Evolutionary conservation across 306 rosid genomes (phyloP).

Genomic region (Dalbergia cochinchinensis): DNA sequence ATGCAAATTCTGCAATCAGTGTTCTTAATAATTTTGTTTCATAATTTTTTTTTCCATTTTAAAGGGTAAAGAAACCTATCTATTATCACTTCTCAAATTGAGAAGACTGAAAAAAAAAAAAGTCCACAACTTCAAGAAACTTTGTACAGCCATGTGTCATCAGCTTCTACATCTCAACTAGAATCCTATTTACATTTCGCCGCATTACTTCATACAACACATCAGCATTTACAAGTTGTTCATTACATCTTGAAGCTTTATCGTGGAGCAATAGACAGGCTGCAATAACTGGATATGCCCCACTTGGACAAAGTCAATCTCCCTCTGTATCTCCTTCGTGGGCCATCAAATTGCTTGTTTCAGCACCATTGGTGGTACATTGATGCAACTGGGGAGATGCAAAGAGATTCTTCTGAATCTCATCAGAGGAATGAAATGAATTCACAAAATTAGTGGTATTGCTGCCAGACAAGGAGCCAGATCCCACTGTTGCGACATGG

Average conservation of each 20-base stretch:
- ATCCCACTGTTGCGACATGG: conserved; percentile 42
- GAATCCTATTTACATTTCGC: conserved; percentile 19
- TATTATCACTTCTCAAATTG: not conserved
- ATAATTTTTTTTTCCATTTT: too few relatives aligned
- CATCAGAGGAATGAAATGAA: conserved; percentile 45
- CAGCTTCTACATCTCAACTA: not conserved
- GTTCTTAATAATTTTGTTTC: too few relatives aligned
- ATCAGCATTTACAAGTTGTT: conserved; percentile 27
- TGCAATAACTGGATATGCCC: not conserved
- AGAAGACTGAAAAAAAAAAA: not conserved
- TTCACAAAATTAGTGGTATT: conserved; percentile 42
- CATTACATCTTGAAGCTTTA: conserved; percentile 10
- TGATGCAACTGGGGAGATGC: conserved; percentile 70
- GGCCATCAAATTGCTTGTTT: conserved; percentile 51
- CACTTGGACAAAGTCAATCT: conserved; percentile 35
- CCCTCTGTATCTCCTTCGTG: conserved; percentile 50
- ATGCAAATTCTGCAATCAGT: too few relatives aligned
- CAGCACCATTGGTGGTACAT: conserved; percentile 57
- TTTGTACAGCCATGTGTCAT: conserved; percentile 11
- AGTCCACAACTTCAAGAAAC: not conserved
- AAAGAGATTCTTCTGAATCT: conserved; percentile 60
- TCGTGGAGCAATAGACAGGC: not conserved
- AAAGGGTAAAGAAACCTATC: too few relatives aligned
- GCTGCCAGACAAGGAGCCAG: conserved; percentile 48
- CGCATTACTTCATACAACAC: conserved; percentile 5